Conservation (phyloP, 2,329 filamentous ascomycete species). For the Epichloe typhina region DNA sequence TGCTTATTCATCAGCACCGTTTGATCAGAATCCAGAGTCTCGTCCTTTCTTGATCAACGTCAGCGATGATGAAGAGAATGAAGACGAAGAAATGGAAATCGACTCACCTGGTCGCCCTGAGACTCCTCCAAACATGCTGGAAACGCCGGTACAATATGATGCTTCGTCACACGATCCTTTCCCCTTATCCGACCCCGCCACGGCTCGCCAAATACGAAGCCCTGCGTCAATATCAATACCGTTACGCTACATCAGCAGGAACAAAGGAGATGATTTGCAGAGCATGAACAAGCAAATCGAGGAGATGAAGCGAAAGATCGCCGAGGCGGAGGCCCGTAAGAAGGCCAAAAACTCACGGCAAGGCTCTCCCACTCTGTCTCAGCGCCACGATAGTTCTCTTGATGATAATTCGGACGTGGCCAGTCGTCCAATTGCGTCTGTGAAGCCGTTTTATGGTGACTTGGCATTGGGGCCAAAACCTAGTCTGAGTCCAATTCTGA, state of each 20-base stretch:
- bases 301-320: conserved; percentile 45
- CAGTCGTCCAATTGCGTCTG: background rate
- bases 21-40: conserved; percentile 44
- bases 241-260: conserved; percentile 19
- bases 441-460: background rate
- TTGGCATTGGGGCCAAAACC: background rate
- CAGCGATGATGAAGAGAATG: conserved; percentile 57
- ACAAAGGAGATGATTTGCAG: conserved; percentile 28
- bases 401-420: conserved; percentile 13
- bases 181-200: conserved; percentile 27
- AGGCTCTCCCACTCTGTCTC: conserved; percentile 17
- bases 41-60: conserved; percentile 69
- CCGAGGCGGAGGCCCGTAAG: conserved; percentile 43
- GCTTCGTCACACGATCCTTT: conserved; percentile 31
- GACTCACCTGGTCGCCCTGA: conserved; percentile 37
- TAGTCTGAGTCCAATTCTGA: background rate
- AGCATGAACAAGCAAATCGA: conserved; percentile 46
- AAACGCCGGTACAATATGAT: conserved; percentile 20
- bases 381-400: conserved; percentile 13
- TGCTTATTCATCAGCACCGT: conserved; percentile 14
- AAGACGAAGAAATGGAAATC: conserved; percentile 49
- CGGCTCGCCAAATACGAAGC: conserved; percentile 27
- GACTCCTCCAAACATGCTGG: conserved; percentile 19
- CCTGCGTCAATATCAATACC: conserved; percentile 26
- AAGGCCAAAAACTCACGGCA: conserved; percentile 25